phyloP scores from a whole-genome alignment of 352 stramenopile genomes.

The Pythium brassicae region DNA sequence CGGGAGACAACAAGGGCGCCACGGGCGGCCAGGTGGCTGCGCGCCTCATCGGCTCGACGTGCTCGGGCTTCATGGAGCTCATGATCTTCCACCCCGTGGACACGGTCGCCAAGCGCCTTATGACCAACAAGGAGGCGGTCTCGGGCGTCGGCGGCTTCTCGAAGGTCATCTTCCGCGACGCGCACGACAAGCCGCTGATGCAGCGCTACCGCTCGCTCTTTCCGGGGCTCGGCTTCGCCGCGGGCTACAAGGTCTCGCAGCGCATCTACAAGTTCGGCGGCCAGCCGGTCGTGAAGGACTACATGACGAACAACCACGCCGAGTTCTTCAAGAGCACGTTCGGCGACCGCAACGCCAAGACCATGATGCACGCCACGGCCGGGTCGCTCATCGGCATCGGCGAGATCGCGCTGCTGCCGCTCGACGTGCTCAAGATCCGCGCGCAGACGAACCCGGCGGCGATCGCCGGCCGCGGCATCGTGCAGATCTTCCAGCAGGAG shows the following conservation, averaged over 20 bases:
- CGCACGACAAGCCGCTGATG: conserved; percentile 70
- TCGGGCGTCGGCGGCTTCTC: conserved; percentile 47
- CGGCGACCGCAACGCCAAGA: conserved; percentile 91
- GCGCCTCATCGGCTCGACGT: conserved; percentile 89
- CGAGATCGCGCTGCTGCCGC: conserved; percentile 92
- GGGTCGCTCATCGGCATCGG: conserved; percentile 93
- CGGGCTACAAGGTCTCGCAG: conserved; percentile 96
- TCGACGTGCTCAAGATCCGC: conserved; percentile 97
- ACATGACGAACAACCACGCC: conserved; percentile 87
- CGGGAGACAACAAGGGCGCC: conserved; percentile 34
- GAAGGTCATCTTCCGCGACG: conserved; percentile 88
- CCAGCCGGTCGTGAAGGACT: conserved; percentile 92
- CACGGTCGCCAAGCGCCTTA: conserved; percentile 93
- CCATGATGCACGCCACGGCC: conserved; percentile 90
- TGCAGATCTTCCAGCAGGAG: conserved; percentile 92
- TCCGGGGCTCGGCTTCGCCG: conserved; percentile 90
- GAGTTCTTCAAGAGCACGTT: conserved; percentile 88
- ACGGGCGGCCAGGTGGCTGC: conserved; percentile 51
- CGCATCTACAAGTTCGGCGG: conserved; percentile 97
- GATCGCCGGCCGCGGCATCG: conserved; percentile 86
- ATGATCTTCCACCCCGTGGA: conserved; percentile 95
- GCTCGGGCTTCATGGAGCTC: conserved; percentile 91
- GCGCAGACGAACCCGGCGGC: conserved; percentile 93
- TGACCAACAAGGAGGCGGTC: conserved; percentile 86
- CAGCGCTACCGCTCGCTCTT: conserved; percentile 87